Evolutionary conservation across 192 early-diverging fungal species (phyloP).

Genomic region (Obelidium mucronatum): DNA sequence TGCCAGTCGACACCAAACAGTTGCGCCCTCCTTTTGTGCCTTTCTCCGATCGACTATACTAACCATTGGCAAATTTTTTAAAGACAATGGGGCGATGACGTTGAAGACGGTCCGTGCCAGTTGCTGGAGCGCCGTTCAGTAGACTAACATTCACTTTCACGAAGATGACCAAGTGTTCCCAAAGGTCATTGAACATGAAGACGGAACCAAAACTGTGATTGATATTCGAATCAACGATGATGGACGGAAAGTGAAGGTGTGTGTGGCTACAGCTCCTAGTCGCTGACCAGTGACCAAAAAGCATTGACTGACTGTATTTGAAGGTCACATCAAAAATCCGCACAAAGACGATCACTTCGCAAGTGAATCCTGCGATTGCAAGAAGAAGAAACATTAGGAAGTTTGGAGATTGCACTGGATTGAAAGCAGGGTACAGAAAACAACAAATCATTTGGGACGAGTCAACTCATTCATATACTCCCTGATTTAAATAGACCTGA

Average conservation of each 20-base stretch:
- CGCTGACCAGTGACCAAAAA: no score
- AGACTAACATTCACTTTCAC: not conserved
- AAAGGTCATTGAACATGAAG: conserved; percentile 66
- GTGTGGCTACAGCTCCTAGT: not conserved
- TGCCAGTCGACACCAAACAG: no score
- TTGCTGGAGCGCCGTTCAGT: no score
- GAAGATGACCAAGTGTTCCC: conserved; percentile 38
- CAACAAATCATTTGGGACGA: not conserved
- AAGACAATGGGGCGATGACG: conserved; percentile 39
- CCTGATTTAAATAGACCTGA: conserved; percentile 78
- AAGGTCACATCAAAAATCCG: conserved; percentile 80
- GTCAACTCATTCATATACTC: not conserved
- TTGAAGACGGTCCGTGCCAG: conserved; percentile 23
- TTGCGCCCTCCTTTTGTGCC: not conserved
- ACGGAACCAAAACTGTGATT: conserved; percentile 83
- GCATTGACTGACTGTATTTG: not conserved
- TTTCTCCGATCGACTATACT: no score
- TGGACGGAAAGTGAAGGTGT: conserved; percentile 86
- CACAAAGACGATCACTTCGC: conserved; percentile 71
- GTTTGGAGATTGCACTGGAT: conserved; percentile 86
- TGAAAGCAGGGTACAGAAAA: conserved; percentile 63
- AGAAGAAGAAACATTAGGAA: conserved; percentile 93
- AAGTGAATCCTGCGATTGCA: conserved; percentile 88
- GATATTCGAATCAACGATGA: conserved; percentile 88
- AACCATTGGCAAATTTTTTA: no score